phyloP scores from a whole-genome alignment of 2,329 filamentous ascomycete genomes.

The Aspergillus brasiliensis region DNA sequence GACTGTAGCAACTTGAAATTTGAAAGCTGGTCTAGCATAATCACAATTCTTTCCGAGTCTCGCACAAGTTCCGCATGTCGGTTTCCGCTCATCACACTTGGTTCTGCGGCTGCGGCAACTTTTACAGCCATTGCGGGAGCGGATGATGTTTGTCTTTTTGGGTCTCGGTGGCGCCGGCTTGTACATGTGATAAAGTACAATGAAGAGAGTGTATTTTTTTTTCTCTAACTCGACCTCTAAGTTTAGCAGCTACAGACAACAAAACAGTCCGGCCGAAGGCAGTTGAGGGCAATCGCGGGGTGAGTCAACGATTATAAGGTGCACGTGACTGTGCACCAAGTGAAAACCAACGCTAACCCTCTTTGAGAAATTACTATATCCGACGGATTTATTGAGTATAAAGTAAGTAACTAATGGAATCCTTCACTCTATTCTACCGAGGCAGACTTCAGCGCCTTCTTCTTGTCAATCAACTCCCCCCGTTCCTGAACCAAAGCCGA shows the following conservation, averaged over 20 bases:
- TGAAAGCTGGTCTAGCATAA: conserved; percentile 11
- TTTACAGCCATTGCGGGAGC: conserved; percentile 23
- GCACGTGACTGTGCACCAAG: too few species aligned
- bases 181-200: conserved; percentile 14
- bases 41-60: conserved; percentile 24
- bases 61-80: conserved; percentile 26
- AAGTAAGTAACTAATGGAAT: too few species aligned
- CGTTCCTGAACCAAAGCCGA: conserved; percentile 40
- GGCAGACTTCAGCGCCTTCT: neutral
- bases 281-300: too few species aligned
- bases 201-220: too few species aligned
- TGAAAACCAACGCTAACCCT: too few species aligned
- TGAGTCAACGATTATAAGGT: too few species aligned
- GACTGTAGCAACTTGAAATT: conserved; percentile 13
- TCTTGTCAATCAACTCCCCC: conserved; percentile 25
- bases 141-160: conserved; percentile 23
- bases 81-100: conserved; percentile 29
- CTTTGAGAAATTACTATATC: too few species aligned
- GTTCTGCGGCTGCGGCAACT: conserved; percentile 20
- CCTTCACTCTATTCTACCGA: neutral
- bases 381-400: neutral
- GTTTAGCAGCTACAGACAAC: too few species aligned
- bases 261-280: too few species aligned
- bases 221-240: too few species aligned
- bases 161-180: conserved; percentile 19